Evolutionary conservation across 306 rosid species (phyloP).

Genomic region (Fragaria iinumae): DNA sequence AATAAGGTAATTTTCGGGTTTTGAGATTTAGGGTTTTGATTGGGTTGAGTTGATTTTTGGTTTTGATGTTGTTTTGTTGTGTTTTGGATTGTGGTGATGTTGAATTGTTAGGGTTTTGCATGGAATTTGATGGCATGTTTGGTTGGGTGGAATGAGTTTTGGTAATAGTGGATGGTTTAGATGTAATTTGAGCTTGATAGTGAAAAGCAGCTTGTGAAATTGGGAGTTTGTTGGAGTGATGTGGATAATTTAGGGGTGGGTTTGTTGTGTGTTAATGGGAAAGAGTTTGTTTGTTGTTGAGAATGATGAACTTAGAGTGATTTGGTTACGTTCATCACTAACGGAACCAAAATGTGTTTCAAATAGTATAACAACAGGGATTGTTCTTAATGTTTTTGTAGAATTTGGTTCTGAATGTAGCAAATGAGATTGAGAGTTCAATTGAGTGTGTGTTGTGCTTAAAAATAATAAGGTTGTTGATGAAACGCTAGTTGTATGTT

Average conservation of each 20-base stretch:
- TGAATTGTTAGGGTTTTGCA: background rate
- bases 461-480: background rate
- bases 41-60: background rate
- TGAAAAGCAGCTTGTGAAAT: background rate
- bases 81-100: background rate
- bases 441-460: background rate
- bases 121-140: background rate
- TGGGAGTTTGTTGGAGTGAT: background rate
- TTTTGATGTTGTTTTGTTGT: background rate
- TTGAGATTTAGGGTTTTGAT: constrained; percentile 7
- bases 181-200: background rate
- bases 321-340: background rate
- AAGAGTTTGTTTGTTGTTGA: background rate
- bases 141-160: background rate
- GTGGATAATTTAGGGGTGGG: background rate
- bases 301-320: background rate
- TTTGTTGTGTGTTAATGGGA: background rate
- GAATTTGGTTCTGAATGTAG: background rate
- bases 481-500: background rate
- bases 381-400: background rate
- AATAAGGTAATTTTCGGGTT: constrained; percentile 60
- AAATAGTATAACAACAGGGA: background rate
- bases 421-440: background rate
- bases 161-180: background rate
- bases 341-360: background rate